phyloP scores from a whole-genome alignment of 2,329 filamentous ascomycete genomes.

The Epichloe hybrida region DNA sequence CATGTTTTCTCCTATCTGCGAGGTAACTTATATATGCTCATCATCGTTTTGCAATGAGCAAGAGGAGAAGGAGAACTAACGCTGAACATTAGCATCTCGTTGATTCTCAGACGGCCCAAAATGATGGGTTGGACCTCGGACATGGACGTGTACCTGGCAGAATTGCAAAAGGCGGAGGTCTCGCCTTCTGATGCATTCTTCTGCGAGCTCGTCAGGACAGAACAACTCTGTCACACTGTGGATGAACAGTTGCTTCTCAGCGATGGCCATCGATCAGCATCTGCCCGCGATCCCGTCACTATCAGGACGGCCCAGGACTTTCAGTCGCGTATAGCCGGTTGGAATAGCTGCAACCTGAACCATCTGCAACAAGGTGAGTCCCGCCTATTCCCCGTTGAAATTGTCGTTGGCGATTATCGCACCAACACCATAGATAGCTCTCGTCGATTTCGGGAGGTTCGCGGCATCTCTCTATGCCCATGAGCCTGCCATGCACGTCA shows the following conservation, averaged over 20 bases:
- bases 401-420: not conserved
- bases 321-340: not conserved
- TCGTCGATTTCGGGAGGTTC: slow-evolving; percentile 1
- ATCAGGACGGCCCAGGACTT: not conserved
- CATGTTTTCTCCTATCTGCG: slow-evolving; percentile 2
- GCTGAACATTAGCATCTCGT: not conserved
- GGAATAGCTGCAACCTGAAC: not conserved
- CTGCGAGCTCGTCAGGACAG: slow-evolving; percentile 2
- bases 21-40: not conserved
- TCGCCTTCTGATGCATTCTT: slow-evolving; percentile 2
- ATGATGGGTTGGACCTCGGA: slow-evolving; percentile 1
- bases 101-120: not conserved
- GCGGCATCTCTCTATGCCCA: slow-evolving; percentile 1
- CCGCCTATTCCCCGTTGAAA: too few species aligned
- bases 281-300: not conserved
- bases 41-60: not conserved
- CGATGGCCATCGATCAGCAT: not conserved
- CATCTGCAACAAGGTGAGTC: slow-evolving; percentile 1
- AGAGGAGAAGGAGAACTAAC: not conserved
- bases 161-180: not conserved
- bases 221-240: not conserved
- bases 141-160: not conserved
- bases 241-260: not conserved
- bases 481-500: slow-evolving; percentile 3
- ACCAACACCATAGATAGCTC: not conserved